Conservation (phyloP, 345 rosid species). For the Eucalyptus guilfoylei region DNA sequence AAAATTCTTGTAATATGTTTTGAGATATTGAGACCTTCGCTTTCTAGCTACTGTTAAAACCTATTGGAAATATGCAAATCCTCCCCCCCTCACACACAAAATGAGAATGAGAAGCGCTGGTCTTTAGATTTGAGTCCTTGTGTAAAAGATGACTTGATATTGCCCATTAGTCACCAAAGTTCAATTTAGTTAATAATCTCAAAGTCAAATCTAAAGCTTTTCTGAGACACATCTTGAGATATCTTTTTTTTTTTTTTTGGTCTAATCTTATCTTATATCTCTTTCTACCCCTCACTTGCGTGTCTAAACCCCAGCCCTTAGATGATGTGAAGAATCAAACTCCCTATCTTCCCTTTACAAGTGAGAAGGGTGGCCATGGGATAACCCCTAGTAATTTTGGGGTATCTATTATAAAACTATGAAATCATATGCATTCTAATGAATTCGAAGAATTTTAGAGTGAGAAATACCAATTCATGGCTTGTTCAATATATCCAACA, state of each 20-base stretch:
- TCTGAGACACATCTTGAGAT: not conserved
- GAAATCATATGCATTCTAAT: not conserved
- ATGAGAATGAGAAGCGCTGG: not conserved
- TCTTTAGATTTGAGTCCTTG: not conserved
- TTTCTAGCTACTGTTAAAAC: not conserved
- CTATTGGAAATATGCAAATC: not conserved
- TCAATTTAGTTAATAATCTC: not conserved
- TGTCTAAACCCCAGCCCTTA: accelerated
- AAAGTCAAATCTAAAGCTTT: not conserved
- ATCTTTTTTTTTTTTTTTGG: too few species aligned
- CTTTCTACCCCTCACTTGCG: not conserved
- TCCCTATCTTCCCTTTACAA: not conserved
- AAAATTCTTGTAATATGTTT: not conserved
- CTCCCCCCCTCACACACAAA: not conserved
- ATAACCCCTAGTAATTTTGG: accelerated
- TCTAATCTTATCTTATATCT: too few species aligned
- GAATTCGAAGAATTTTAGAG: not conserved
- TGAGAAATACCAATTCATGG: not conserved
- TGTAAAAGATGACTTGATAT: not conserved
- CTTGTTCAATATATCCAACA: not conserved
- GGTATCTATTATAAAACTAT: not conserved
- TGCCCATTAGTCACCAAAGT: not conserved
- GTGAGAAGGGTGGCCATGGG: accelerated
- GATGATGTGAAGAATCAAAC: not conserved
- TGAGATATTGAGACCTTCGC: not conserved